Base-by-base conservation (phyloP, 1,284 basidiomycete species). In the Tilletia indica region DNA sequence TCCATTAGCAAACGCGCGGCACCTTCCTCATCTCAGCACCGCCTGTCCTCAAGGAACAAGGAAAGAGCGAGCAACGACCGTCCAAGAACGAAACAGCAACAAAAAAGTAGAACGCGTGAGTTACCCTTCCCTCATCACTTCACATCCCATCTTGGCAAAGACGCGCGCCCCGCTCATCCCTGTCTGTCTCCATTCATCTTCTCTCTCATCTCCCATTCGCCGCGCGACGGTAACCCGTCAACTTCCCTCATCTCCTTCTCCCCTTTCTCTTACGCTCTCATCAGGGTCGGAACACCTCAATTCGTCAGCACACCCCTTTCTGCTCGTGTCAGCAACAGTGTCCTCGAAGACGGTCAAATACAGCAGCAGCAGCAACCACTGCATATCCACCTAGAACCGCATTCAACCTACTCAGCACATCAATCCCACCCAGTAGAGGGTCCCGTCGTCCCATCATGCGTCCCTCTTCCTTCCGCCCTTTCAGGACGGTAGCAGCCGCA, bases 401-500 rank as follows among this genome's bases (percentile, higher is more conserved):
- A 31, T 31, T 31, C 25, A 31, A 31, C 25, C 25, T 31, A 31
- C 25, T 31, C 25, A 31, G 25, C 25, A 31, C 25, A 31, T 31
- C 25, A 31, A 31, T 31, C 25, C 0, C 25, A 2, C 25, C 25
- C 25, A 31, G 25, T 31, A 31, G 25, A 31, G 25, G 56, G 56
- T n/a, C 25, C 21, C 34, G 56, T 58, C 21, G 25, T 38, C 34
- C 64, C 69, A 74, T 74, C 70, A 69, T 71, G 61, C 67, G 68
- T 47, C 51, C 68, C 12, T 42, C 72, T 67, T 58, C 74, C 36
- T 69, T 42, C n/a, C 61, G 61, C 14, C 36, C n/a, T 58, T 70
- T 72, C 64, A 70, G 67, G 66, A 75, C 67, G 70, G 73, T 63
- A 3, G 45, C 71, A 21, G n/a, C 72, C 56, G 21, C 75, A 49